A percentile compares a stretch with the other conserved stretches of the same genome.
Evolutionary conservation across 176 grass and related monocot genomes (phyloP).

Genomic region (Aegilops speltoides): DNA sequence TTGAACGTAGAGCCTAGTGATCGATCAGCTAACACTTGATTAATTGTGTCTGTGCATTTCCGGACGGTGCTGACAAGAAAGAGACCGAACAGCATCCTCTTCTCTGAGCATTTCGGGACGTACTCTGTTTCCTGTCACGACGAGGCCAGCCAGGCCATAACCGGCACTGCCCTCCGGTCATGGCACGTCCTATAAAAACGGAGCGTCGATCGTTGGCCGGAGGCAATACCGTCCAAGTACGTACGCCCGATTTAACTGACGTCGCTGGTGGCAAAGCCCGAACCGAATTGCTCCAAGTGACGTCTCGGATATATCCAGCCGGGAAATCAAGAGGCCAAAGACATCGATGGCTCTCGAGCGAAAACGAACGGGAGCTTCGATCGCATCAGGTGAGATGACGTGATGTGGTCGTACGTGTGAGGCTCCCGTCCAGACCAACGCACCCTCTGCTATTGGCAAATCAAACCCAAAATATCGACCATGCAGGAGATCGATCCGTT

Average conservation of each 20-base stretch:
- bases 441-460: background rate
- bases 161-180: background rate
- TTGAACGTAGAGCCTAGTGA: background rate
- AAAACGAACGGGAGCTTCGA: background rate
- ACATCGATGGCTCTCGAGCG: background rate
- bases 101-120: background rate
- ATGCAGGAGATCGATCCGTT: background rate
- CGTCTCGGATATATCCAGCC: slow-evolving; percentile 23
- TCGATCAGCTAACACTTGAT: background rate
- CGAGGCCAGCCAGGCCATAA: background rate
- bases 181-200: background rate
- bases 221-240: background rate
- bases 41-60: background rate
- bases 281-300: slow-evolving; percentile 6
- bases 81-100: background rate
- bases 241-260: background rate
- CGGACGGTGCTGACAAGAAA: background rate
- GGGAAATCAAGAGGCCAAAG: slow-evolving; percentile 22
- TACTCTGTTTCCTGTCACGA: background rate
- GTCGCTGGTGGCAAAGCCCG: slow-evolving; percentile 10
- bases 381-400: slow-evolving; percentile 23
- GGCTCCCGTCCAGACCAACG: background rate
- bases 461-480: background rate
- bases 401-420: slow-evolving; percentile 35
- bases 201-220: background rate